phyloP scores from a whole-genome alignment of 345 rosid species.

The Pistacia atlantica region DNA sequence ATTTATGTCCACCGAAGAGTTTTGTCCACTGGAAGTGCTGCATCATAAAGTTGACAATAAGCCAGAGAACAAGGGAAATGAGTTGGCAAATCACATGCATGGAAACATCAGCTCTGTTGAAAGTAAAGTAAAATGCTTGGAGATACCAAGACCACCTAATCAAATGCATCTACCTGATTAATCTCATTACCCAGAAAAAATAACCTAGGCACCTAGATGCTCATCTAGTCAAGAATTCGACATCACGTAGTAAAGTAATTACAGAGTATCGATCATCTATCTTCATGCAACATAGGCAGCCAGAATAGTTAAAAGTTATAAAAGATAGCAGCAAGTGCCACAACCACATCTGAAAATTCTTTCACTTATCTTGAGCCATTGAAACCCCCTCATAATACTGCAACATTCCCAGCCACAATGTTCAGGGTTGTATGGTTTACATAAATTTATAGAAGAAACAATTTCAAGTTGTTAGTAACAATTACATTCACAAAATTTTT shows the following conservation, averaged over 20 bases:
- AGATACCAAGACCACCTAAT: not conserved
- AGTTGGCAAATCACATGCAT: not conserved
- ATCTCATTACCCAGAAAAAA: not conserved
- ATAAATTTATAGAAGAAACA: not conserved
- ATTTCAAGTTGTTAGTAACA: not conserved
- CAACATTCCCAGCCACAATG: not conserved
- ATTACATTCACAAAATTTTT: not conserved
- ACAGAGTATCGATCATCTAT: not conserved
- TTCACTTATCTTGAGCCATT: too few species aligned
- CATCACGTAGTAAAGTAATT: not conserved
- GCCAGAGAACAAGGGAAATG: conserved; percentile 8
- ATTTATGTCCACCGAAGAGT: conserved; percentile 35
- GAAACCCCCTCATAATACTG: not conserved
- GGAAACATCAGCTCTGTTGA: not conserved
- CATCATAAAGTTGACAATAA: conserved; percentile 26
- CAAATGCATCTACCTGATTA: not conserved
- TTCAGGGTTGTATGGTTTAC: not conserved
- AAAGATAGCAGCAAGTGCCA: not conserved
- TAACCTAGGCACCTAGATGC: not conserved
- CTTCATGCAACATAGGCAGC: not conserved
- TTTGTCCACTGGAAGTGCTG: conserved; percentile 51
- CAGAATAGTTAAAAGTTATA: not conserved
- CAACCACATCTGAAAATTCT: not conserved
- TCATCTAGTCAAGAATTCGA: not conserved
- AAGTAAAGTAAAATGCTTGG: not conserved